Evolutionary conservation across 352 stramenopile species (phyloP).

Genomic region (Aphanomyces cochlioides): DNA sequence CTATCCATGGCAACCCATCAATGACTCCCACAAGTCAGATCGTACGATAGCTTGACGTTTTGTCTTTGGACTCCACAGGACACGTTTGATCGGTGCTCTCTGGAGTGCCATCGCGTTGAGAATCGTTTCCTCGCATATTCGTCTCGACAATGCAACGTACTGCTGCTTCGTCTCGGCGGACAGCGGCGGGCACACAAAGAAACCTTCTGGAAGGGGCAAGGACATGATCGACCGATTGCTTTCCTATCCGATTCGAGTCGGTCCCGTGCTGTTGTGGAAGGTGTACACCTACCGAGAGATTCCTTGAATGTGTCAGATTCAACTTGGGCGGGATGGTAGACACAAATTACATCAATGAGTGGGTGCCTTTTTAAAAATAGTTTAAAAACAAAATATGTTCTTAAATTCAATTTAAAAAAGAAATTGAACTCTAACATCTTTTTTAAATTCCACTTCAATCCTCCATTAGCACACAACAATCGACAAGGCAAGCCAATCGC

Average conservation of each 20-base stretch:
- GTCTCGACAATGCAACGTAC: slow-evolving; percentile 63
- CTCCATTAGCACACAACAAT: too few relatives aligned
- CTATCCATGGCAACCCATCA: not conserved
- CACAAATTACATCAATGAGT: not conserved
- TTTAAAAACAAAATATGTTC: not conserved
- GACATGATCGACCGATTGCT: not conserved
- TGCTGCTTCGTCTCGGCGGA: slow-evolving; percentile 67
- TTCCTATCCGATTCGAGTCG: too few relatives aligned
- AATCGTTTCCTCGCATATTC: slow-evolving; percentile 77
- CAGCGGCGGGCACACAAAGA: slow-evolving; percentile 57
- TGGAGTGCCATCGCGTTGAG: slow-evolving; percentile 39
- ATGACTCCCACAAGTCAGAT: not conserved
- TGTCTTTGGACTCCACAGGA: slow-evolving; percentile 12
- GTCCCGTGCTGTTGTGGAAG: not conserved
- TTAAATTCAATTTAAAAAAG: not conserved
- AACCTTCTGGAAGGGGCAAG: slow-evolving; percentile 63
- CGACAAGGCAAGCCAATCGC: too few relatives aligned
- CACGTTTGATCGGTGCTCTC: slow-evolving; percentile 14
- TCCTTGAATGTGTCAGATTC: not conserved
- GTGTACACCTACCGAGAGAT: not conserved
- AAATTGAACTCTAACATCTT: not conserved
- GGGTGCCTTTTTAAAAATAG: not conserved
- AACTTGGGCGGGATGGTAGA: not conserved
- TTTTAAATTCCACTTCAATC: too few relatives aligned
- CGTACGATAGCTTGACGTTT: slow-evolving; percentile 21